Percentiles rank a stretch among this genome's conserved stretches.
Evolutionary conservation across 352 stramenopile genomes (phyloP).

Genomic region (Globisporangium abappressorium): DNA sequence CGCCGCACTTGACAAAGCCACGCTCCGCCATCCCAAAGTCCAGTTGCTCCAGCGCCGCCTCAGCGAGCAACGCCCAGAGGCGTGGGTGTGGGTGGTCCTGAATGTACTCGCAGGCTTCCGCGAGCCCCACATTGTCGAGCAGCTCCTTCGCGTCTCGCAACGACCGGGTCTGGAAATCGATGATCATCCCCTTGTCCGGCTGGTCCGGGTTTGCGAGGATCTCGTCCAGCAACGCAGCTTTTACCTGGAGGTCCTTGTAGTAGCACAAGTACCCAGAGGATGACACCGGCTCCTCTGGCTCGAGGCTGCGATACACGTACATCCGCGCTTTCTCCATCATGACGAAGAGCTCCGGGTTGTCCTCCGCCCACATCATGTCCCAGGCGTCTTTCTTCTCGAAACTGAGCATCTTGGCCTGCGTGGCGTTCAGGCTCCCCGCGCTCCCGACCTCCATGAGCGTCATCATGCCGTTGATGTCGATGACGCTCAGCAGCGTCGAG

Average conservation of each 20-base stretch:
- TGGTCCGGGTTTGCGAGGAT: constrained; percentile 82
- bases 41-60: constrained; percentile 86
- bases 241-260: constrained; percentile 88
- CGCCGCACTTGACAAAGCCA: constrained; percentile 88
- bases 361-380: constrained; percentile 91
- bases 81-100: constrained; percentile 83
- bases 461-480: constrained; percentile 88
- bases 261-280: constrained; percentile 88
- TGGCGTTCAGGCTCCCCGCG: constrained; percentile 55
- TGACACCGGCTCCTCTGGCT: constrained; percentile 87
- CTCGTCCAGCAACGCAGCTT: constrained; percentile 80
- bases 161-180: constrained; percentile 88
- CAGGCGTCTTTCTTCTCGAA: constrained; percentile 90
- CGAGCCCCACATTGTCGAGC: constrained; percentile 78
- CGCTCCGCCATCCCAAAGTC: constrained; percentile 92
- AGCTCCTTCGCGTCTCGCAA: constrained; percentile 86
- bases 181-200: constrained; percentile 72
- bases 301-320: constrained; percentile 83
- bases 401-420: constrained; percentile 63
- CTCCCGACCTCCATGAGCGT: constrained; percentile 83
- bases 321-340: constrained; percentile 93
- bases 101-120: constrained; percentile 80
- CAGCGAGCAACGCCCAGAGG: constrained; percentile 86
- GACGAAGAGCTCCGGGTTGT: constrained; percentile 91
- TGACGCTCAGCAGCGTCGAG: constrained; percentile 82